Conservation (phyloP, 768 basidiomycete genomes). For the Gymnopilus junonius region DNA sequence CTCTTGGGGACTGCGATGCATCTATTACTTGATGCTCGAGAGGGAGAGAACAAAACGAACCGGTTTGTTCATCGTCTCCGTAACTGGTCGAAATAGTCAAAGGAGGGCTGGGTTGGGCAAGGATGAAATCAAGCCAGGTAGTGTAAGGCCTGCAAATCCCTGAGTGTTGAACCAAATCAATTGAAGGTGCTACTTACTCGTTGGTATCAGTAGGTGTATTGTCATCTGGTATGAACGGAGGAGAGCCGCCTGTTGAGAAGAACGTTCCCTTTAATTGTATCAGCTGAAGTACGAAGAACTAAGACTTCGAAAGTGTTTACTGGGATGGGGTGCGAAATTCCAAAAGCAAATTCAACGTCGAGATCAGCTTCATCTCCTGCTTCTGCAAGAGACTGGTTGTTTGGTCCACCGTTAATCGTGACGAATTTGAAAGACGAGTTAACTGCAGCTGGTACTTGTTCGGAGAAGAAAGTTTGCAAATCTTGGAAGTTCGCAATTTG, state of each 20-base stretch:
- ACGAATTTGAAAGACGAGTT: constrained; percentile 55
- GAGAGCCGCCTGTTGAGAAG: constrained; percentile 64
- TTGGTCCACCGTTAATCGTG: constrained; percentile 61
- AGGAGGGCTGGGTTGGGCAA: constrained; percentile 46
- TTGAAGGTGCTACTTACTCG: constrained; percentile 30
- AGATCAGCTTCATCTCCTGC: constrained; percentile 69
- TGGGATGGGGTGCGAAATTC: constrained; percentile 62
- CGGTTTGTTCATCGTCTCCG: constrained; percentile 70
- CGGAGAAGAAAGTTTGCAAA: constrained; percentile 50
- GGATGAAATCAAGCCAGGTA: constrained; percentile 64
- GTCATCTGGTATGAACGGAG: constrained; percentile 57
- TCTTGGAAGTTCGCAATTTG: constrained; percentile 56
- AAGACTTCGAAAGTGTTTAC: constrained; percentile 22
- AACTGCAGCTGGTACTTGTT: constrained; percentile 49
- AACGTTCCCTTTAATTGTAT: constrained; percentile 42
- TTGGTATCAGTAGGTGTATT: constrained; percentile 40
- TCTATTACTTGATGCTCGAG: not conserved
- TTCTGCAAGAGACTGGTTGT: constrained; percentile 51
- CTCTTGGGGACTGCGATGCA: constrained; percentile 50
- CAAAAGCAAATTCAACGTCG: constrained; percentile 66
- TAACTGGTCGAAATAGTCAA: constrained; percentile 71
- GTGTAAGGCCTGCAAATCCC: constrained; percentile 30
- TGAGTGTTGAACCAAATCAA: not conserved
- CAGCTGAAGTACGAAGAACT: not conserved
- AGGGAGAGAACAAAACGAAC: constrained; percentile 28